Percentiles rank a stretch among this genome's conserved stretches.
Conservation (phyloP, 2,329 filamentous ascomycete species). For the Atkinsonella texensis region DNA sequence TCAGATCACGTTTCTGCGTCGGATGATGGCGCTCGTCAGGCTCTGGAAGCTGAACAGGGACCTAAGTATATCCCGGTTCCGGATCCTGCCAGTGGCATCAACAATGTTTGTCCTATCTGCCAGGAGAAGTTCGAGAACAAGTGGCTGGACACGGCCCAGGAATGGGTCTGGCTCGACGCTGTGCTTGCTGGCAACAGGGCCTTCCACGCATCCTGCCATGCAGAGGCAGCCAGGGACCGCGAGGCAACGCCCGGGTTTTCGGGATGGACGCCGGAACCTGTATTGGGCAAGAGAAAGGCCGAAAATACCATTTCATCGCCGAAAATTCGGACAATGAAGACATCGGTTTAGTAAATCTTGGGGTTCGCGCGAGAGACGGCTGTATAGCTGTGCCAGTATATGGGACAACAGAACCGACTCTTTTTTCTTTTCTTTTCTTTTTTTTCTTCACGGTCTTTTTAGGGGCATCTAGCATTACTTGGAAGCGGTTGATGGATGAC, state of each 20-base stretch:
- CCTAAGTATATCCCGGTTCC: conserved; percentile 74
- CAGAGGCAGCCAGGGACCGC: conserved; percentile 62
- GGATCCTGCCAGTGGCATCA: conserved; percentile 60
- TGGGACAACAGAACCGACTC: neutral
- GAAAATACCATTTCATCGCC: conserved; percentile 39
- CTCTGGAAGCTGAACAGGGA: conserved; percentile 25
- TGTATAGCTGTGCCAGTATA: too few species aligned
- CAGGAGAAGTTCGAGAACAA: conserved; percentile 89
- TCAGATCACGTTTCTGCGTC: conserved; percentile 32
- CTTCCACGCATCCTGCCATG: conserved; percentile 83
- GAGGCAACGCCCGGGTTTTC: conserved; percentile 29
- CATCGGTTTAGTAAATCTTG: conserved; percentile 15
- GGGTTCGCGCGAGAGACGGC: neutral
- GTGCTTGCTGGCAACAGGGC: conserved; percentile 64
- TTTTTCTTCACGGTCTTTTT: neutral
- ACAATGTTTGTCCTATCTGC: conserved; percentile 81
- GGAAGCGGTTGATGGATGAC: neutral
- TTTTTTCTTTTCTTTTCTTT: neutral
- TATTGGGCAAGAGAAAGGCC: conserved; percentile 64
- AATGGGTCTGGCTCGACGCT: conserved; percentile 95
- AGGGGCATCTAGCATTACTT: neutral
- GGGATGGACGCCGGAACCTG: conserved; percentile 48
- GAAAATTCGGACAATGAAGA: conserved; percentile 25
- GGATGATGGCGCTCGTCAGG: conserved; percentile 20
- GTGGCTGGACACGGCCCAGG: conserved; percentile 85